Base-by-base conservation (phyloP, 257 asterid species). In the Scutellaria galericulata region DNA sequence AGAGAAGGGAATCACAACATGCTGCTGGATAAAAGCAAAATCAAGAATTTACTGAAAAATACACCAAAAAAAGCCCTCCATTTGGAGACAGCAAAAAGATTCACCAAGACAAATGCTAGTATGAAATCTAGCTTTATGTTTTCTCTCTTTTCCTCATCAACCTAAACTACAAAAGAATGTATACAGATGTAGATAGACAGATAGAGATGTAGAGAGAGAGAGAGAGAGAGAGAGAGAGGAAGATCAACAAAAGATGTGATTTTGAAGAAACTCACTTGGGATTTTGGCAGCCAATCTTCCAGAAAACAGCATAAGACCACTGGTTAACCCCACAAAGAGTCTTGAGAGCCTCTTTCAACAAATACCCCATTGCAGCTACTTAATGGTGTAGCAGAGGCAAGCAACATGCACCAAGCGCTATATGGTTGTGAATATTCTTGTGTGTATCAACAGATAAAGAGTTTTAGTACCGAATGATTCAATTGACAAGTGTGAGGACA, bases 241-340 rank as follows among this genome's bases (percentile, higher is more conserved):
- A 58, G n/a, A 59, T 24, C 27, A 24, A 51, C 3, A 67, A 70
- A 40, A 66, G 64, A 46, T n/a, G 15, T 6, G 77, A 66, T 39
- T 44, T 65, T 69, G 11, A 66, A 11, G 6, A 57, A 74, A 83
- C 95, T 83, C 80, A 93, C 98, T 89, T 90, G 81, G 96, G 90
- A 67, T 93, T 90, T 80, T 87, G 96, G 89, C 84, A 86, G 81
- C 89, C 95, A 66, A 93, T 75, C 87, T 93, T 93, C 98, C 98
- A 93, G 80, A 90, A 89, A 90, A 87, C 95, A 77, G 98, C 98
- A 79, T 93, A 93, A 81, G 94, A 87, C 98, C 98, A 93, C 68
- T 86, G 93, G 69, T 90, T 86, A 66, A 93, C 89, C 68, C 97
- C 98, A 85, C 98, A 93, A 0, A 93, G 96, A 72, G 89, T 90